phyloP scores from a whole-genome alignment of 805 yeast genomes.

The Monosporozyma solicola region DNA sequence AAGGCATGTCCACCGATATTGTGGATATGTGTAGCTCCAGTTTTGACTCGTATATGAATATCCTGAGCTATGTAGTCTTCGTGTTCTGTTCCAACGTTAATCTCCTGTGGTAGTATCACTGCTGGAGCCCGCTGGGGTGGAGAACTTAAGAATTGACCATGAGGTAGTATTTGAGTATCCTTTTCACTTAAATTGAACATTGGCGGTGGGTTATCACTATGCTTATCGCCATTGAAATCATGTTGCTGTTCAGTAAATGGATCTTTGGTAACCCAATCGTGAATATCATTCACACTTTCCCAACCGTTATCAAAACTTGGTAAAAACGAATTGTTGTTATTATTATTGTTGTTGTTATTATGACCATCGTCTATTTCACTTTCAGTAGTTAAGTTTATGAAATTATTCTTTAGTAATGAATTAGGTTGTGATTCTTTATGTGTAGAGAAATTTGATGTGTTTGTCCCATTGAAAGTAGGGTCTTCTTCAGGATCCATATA shows the following conservation, averaged over 20 bases:
- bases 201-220: background rate
- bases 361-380: background rate
- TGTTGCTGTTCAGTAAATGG: background rate
- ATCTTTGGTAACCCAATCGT: conserved; percentile 12
- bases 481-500: background rate
- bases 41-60: conserved; percentile 35
- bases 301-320: conserved; percentile 19
- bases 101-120: background rate
- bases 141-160: background rate
- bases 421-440: background rate
- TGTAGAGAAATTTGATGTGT: background rate
- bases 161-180: background rate
- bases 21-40: conserved; percentile 35
- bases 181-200: background rate
- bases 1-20: conserved; percentile 32
- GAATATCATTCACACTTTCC: conserved; percentile 28
- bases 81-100: conserved; percentile 6
- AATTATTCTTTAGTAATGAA: background rate
- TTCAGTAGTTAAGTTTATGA: background rate
- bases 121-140: background rate
- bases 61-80: conserved; percentile 18
- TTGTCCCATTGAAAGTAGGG: background rate
- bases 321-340: conserved; percentile 1
- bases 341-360: background rate
- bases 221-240: background rate